phyloP scores from a whole-genome alignment of 139 green algal species.

The Nannochloris sp. region DNA sequence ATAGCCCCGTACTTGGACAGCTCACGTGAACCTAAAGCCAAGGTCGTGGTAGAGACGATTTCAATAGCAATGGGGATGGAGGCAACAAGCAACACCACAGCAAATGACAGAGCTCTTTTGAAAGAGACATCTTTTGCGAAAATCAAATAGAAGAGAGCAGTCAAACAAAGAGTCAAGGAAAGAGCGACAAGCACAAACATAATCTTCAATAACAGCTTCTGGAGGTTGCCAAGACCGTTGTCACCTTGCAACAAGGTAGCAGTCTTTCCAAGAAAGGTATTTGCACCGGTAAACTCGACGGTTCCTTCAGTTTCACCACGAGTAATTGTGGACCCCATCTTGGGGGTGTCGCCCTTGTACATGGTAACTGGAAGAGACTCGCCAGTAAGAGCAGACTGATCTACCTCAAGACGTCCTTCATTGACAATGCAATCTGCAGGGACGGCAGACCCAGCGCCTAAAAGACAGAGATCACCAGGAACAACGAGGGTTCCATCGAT shows the following conservation, averaged over 20 bases:
- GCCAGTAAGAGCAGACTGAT: constrained; percentile 78
- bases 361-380: constrained; percentile 82
- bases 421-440: constrained; percentile 68
- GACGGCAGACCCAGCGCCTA: constrained; percentile 58
- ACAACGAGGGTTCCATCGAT: constrained; percentile 62
- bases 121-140: constrained; percentile 28
- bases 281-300: constrained; percentile 58
- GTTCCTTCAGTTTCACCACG: constrained; percentile 64
- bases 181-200: constrained; percentile 59
- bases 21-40: constrained; percentile 70
- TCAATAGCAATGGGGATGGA: constrained; percentile 63
- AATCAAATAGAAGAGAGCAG: constrained; percentile 56
- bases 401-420: constrained; percentile 56
- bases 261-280: constrained; percentile 86
- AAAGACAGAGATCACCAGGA: constrained; percentile 67
- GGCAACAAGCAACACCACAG: constrained; percentile 72
- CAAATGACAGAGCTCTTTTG: constrained; percentile 57
- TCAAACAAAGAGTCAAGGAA: constrained; percentile 59
- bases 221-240: constrained; percentile 54
- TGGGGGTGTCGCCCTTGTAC: constrained; percentile 54
- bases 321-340: constrained; percentile 78
- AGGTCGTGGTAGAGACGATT: constrained; percentile 74
- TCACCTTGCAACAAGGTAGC: constrained; percentile 59
- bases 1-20: constrained; percentile 65
- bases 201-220: constrained; percentile 73